A percentile compares a stretch with the other conserved stretches of the same genome.
phyloP scores from a whole-genome alignment of 768 basidiomycete species.

The Rhodotorula sphaerocarpa region DNA sequence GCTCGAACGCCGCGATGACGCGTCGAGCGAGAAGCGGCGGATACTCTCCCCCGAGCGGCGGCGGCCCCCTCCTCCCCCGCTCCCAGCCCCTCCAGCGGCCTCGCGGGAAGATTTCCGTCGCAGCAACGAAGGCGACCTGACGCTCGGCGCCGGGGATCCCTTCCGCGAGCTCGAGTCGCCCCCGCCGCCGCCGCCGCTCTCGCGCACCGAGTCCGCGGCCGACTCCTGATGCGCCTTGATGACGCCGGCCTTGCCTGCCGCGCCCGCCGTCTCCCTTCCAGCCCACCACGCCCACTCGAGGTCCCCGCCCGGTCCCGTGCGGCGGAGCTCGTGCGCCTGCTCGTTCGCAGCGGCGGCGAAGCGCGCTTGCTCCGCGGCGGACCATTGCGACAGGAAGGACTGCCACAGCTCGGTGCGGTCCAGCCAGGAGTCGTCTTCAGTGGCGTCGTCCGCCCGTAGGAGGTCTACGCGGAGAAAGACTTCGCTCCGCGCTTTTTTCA shows the following conservation, averaged over 20 bases:
- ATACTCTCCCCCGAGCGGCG: too few species aligned
- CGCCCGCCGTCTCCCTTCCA: slow-evolving; percentile 1
- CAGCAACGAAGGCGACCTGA: too few species aligned
- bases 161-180: too few species aligned
- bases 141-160: too few species aligned
- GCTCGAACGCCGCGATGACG: too few species aligned
- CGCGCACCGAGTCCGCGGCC: neutral
- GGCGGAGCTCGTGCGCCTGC: neutral
- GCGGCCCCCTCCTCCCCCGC: too few species aligned
- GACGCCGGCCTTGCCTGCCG: slow-evolving; percentile 13
- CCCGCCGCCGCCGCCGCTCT: too few species aligned
- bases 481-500: slow-evolving; percentile 21
- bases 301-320: slow-evolving; percentile 19
- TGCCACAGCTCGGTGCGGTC: slow-evolving; percentile 9
- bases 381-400: neutral
- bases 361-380: neutral
- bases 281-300: slow-evolving; percentile 33
- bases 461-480: slow-evolving; percentile 21
- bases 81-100: too few species aligned
- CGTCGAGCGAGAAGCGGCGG: too few species aligned
- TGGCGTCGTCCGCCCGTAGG: neutral
- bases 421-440: neutral
- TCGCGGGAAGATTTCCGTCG: too few species aligned
- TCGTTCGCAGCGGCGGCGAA: neutral
- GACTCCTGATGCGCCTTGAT: slow-evolving; percentile 8